Conservation (phyloP, 257 asterid species). For the Mentha longifolia region DNA sequence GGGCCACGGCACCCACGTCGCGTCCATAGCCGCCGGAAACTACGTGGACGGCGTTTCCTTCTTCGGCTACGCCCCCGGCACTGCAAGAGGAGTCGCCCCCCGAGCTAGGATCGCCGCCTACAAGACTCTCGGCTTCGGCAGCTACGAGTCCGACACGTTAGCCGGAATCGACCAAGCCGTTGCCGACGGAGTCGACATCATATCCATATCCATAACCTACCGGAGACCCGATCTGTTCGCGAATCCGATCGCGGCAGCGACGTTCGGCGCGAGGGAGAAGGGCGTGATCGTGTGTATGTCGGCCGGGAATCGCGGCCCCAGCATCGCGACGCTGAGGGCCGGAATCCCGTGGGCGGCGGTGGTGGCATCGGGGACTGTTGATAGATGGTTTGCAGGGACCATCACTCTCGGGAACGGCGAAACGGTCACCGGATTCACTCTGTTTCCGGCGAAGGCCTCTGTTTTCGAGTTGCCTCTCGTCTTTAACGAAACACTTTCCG, state of each 20-base stretch:
- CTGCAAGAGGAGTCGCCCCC: constrained; percentile 38
- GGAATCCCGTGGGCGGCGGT: constrained; percentile 44
- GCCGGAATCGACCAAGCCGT: constrained; percentile 47
- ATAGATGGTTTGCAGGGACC: constrained; percentile 41
- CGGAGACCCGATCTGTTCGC: background rate
- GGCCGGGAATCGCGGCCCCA: constrained; percentile 40
- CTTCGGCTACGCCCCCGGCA: constrained; percentile 37
- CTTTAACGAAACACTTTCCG: constrained; percentile 26
- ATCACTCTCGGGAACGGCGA: constrained; percentile 41
- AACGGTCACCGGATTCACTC: constrained; percentile 35
- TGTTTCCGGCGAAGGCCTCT: constrained; percentile 33
- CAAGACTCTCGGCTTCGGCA: background rate
- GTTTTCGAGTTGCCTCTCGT: constrained; percentile 2
- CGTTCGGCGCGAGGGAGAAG: constrained; percentile 45
- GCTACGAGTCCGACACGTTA: constrained; percentile 25
- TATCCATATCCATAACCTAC: constrained; percentile 30
- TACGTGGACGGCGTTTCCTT: constrained; percentile 28
- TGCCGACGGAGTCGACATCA: constrained; percentile 44
- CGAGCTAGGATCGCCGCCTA: constrained; percentile 30
- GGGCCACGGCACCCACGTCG: constrained; percentile 31
- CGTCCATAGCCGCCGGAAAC: constrained; percentile 38
- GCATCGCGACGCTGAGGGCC: background rate
- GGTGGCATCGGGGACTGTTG: constrained; percentile 40
- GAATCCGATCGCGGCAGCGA: constrained; percentile 37
- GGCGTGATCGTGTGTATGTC: constrained; percentile 40